Percentiles rank a stretch among this genome's conserved stretches.
These are phyloP conservation scores for Sherardia arvensis DNA, from an alignment of 257 asterid species.

Conservation along the genomic window DNA sequence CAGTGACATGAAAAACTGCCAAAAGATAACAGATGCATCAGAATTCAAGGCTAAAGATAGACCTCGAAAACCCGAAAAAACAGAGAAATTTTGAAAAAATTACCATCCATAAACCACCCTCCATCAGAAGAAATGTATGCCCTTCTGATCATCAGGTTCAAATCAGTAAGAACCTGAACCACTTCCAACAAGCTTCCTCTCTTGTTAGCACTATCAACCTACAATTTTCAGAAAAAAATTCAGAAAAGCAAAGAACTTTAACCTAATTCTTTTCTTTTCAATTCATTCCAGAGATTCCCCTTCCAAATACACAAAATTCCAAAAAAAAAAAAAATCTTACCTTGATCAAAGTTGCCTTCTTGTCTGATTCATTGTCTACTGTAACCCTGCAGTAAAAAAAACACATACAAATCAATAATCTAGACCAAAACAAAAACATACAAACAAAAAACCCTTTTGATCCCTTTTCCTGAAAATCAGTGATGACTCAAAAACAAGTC, in stretches of 20 bases:
- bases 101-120: conserved; percentile 98
- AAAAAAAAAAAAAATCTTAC: too few relatives aligned
- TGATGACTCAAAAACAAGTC: not conserved
- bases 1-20: conserved; percentile 89
- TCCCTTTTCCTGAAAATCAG: not conserved
- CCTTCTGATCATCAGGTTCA: conserved; percentile 57
- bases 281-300: not conserved
- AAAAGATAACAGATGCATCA: not conserved
- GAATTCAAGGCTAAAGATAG: conserved; percentile 8
- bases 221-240: conserved; percentile 10
- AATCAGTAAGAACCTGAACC: conserved; percentile 80
- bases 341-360: conserved; percentile 43
- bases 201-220: conserved; percentile 90
- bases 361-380: conserved; percentile 40
- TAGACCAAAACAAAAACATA: not conserved
- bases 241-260: not conserved
- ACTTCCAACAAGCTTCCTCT: conserved; percentile 84
- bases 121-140: conserved; percentile 97
- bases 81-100: not conserved
- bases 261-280: not conserved
- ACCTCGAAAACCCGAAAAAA: not conserved
- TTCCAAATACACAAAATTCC: not conserved
- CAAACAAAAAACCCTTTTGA: not conserved
- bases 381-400: conserved; percentile 26
- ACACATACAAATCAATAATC: not conserved